phyloP scores from a whole-genome alignment of 2,329 filamentous ascomycete genomes.

The Aspergillus sojae region DNA sequence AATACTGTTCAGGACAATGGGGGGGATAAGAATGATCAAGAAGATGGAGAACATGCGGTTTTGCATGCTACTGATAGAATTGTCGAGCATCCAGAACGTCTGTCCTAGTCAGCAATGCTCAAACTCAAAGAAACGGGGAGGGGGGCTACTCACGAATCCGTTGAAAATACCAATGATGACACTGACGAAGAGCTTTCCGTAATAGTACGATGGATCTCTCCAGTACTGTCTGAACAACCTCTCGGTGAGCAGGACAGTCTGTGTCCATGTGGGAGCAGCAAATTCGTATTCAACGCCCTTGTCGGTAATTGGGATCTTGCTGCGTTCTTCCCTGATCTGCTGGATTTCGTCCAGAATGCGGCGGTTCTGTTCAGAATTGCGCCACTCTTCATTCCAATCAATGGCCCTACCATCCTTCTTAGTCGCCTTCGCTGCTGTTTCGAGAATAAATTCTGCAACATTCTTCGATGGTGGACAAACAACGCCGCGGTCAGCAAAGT shows the following conservation, averaged over 20 bases:
- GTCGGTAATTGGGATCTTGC: conserved; percentile 50
- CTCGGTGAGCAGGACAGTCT: conserved; percentile 68
- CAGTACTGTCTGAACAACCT: conserved; percentile 74
- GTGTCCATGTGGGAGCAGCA: conserved; percentile 64
- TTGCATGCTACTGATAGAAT: conserved; percentile 69
- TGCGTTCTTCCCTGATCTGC: conserved; percentile 61
- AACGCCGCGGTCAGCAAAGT: conserved; percentile 68
- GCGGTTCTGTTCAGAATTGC: conserved; percentile 63
- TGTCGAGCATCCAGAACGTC: conserved; percentile 72
- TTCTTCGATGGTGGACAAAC: conserved; percentile 68
- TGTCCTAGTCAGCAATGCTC: conserved; percentile 10
- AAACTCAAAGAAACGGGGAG: neutral
- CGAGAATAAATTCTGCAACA: conserved; percentile 67
- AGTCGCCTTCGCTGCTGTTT: conserved; percentile 63
- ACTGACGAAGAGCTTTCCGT: conserved; percentile 73
- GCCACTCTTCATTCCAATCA: conserved; percentile 78
- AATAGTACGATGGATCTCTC: conserved; percentile 75
- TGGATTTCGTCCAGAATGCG: conserved; percentile 67
- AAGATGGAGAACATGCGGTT: conserved; percentile 76
- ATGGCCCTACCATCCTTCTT: conserved; percentile 59
- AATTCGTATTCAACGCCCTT: conserved; percentile 57
- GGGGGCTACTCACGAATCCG: conserved; percentile 55
- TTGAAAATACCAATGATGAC: conserved; percentile 76
- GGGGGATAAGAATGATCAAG: conserved; percentile 66
- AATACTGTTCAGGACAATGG: conserved; percentile 71